A percentile compares a stretch with the other conserved stretches of the same genome.
These are phyloP conservation scores for Verbena officinalis DNA, from an alignment of 257 asterid genomes.

Conservation along the genomic window DNA sequence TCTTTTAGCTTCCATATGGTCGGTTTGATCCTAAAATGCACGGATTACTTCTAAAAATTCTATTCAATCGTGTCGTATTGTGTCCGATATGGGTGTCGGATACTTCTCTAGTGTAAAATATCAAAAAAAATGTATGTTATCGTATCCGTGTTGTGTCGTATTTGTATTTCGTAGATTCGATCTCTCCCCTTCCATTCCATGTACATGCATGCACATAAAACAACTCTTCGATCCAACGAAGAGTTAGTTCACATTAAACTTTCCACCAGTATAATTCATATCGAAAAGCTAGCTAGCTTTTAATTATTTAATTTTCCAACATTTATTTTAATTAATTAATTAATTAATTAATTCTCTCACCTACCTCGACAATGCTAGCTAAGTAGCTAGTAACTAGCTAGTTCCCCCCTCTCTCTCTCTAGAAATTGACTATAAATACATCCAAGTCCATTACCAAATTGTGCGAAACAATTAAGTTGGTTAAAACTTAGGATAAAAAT, in stretches of 20 bases:
- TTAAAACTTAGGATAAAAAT: background rate
- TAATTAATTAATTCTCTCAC: no score
- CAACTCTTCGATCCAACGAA: slow-evolving; percentile 30
- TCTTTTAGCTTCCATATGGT: background rate
- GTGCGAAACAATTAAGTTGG: background rate
- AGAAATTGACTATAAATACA: slow-evolving; percentile 36
- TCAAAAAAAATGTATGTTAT: no score
- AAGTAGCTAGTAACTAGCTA: no score
- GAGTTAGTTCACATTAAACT: slow-evolving; percentile 33
- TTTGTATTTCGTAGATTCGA: no score
- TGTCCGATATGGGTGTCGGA: no score
- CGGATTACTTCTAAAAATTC: no score
- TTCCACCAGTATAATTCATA: slow-evolving; percentile 22
- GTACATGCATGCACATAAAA: slow-evolving; percentile 21
- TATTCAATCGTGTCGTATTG: no score
- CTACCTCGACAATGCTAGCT: slow-evolving; percentile 40
- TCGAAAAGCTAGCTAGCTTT: slow-evolving; percentile 16
- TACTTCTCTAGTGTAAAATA: no score
- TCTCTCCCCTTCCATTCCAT: no score
- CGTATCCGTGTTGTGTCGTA: no score
- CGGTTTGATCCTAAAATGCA: no score
- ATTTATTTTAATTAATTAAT: no score
- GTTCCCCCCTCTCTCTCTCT: slow-evolving; percentile 4
- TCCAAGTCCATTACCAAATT: background rate
- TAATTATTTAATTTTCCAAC: slow-evolving; percentile 6